phyloP scores from a whole-genome alignment of 106 monocot genomes.

The Allium sativum region DNA sequence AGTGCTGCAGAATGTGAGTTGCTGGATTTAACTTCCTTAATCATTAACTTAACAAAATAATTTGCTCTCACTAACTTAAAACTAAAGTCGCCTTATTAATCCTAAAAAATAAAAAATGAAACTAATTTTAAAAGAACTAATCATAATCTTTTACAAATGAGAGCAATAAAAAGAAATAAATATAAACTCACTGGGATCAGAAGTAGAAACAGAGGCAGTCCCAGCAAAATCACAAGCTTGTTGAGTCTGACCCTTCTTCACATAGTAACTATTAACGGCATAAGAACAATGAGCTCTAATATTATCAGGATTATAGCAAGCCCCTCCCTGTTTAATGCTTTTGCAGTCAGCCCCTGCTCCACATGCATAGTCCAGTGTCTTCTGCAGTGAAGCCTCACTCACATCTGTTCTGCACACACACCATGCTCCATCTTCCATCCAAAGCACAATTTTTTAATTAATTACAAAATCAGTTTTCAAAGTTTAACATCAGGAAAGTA shows the following conservation, averaged over 20 bases:
- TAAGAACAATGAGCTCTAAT: slow-evolving; percentile 53
- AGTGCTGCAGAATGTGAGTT: too few species aligned
- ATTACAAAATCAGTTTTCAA: too few species aligned
- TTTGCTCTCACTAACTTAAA: neutral
- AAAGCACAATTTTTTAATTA: too few species aligned
- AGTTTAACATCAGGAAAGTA: too few species aligned
- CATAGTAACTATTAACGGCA: slow-evolving; percentile 71
- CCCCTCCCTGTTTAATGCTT: slow-evolving; percentile 34
- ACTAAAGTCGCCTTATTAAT: neutral
- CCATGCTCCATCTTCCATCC: slow-evolving; percentile 49
- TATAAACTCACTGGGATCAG: slow-evolving; percentile 44
- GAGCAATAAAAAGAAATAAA: neutral
- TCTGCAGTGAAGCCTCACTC: slow-evolving; percentile 31
- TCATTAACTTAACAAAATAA: neutral
- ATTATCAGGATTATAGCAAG: slow-evolving; percentile 43
- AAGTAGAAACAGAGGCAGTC: slow-evolving; percentile 15
- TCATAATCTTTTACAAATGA: neutral
- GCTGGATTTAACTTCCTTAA: too few species aligned
- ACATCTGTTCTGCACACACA: slow-evolving; percentile 43
- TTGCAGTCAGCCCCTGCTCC: slow-evolving; percentile 59
- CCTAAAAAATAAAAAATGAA: neutral
- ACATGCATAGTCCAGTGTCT: slow-evolving; percentile 63
- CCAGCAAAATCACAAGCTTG: slow-evolving; percentile 51
- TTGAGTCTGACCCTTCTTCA: slow-evolving; percentile 32
- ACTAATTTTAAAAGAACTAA: neutral